Conservation (phyloP, 306 rosid genomes). For the Cotoneaster glaucophyllus region DNA sequence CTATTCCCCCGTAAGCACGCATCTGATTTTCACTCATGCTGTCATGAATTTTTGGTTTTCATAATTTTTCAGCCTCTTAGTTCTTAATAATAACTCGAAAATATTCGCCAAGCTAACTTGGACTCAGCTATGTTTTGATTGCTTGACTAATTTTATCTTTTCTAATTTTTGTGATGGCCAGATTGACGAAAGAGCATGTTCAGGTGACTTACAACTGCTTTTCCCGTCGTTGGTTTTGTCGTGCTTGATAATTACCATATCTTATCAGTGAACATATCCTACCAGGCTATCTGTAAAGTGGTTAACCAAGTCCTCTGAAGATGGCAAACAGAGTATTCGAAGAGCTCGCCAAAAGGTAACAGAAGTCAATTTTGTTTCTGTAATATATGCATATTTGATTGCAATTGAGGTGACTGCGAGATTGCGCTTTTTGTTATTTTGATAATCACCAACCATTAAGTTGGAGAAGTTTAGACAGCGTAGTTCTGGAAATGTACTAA, state of each 20-base stretch:
- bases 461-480: neutral
- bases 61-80: neutral
- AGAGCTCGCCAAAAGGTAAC: slow-evolving; percentile 87
- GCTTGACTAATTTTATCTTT: slow-evolving; percentile 17
- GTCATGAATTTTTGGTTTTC: neutral
- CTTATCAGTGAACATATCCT: slow-evolving; percentile 17
- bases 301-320: slow-evolving; percentile 78
- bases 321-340: slow-evolving; percentile 78
- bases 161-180: slow-evolving; percentile 30
- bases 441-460: neutral
- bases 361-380: neutral
- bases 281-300: slow-evolving; percentile 71
- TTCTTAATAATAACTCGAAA: neutral
- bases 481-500: neutral
- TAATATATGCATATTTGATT: neutral
- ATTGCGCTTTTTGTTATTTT: neutral
- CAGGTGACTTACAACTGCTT: slow-evolving; percentile 42
- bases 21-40: slow-evolving; percentile 7
- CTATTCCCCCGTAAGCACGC: slow-evolving; percentile 79
- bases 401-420: neutral
- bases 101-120: neutral
- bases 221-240: slow-evolving; percentile 4
- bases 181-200: slow-evolving; percentile 91
- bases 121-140: neutral
- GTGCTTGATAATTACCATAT: neutral